Conservation (phyloP, 2,329 filamentous ascomycete genomes). For the Penicillium occitanis region DNA sequence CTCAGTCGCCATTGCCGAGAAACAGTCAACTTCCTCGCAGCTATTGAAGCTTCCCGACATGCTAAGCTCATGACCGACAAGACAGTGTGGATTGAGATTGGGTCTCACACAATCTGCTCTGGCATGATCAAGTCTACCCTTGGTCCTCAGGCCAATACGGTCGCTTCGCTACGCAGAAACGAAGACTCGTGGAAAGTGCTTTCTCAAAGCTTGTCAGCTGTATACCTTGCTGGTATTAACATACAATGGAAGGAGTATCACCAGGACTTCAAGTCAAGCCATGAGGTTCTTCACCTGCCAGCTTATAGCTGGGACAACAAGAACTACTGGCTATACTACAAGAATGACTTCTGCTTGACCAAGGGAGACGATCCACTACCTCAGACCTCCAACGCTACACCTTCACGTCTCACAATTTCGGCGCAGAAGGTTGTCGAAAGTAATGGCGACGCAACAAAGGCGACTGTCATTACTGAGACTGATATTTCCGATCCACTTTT, state of each 20-base stretch:
- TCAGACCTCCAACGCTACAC: constrained; percentile 2
- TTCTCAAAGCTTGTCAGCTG: constrained; percentile 16
- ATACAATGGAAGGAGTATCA: constrained; percentile 71
- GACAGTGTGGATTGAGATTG: constrained; percentile 47
- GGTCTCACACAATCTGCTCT: constrained; percentile 50
- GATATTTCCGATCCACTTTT: constrained; percentile 37
- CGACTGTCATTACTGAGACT: constrained; percentile 37
- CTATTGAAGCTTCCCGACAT: constrained; percentile 32
- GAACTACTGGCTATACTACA: constrained; percentile 48
- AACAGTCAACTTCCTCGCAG: constrained; percentile 49
- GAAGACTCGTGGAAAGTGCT: constrained; percentile 41
- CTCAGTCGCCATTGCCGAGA: constrained; percentile 45
- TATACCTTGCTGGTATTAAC: constrained; percentile 20
- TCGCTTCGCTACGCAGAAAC: constrained; percentile 44
- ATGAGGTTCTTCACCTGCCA: constrained; percentile 29
- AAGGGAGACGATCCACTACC: constrained; percentile 58
- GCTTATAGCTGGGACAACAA: constrained; percentile 32
- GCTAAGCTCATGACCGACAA: constrained; percentile 28
- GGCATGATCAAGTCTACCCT: constrained; percentile 45
- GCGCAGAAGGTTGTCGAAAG: constrained; percentile 23
- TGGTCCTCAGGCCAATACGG: constrained; percentile 28
- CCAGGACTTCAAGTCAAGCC: constrained; percentile 49
- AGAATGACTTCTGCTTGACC: constrained; percentile 68
- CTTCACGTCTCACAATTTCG: constrained; percentile 16
- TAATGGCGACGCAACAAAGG: constrained; percentile 7